Evolutionary conservation across 2,329 filamentous ascomycete species (phyloP), one percentile per base, ranked within the genome.

Genomic region (Xylariaceae sp.): DNA sequence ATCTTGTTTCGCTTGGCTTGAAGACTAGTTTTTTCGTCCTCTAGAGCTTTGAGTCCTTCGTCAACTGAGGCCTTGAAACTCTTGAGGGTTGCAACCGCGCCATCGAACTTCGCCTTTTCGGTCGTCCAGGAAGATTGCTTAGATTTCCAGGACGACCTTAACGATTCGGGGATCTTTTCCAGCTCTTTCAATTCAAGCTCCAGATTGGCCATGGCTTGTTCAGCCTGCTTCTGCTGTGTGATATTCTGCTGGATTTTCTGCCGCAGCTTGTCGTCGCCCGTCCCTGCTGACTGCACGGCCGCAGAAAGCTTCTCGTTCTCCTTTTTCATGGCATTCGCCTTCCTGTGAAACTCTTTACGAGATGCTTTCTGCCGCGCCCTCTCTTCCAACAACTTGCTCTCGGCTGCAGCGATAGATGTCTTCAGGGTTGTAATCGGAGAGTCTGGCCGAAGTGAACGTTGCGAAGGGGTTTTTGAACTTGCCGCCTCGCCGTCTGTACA

Each of bases 401-500:
- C 86, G 47, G 86, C 83, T 8, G 85, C 82, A 46, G 82, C 82
- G 62, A 91, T 89, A 1, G 88, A 90, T 32, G 87, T 88, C 68
- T 83, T 85, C 40, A 92, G 77, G 1, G 88, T 91, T 7, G 87
- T 89, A 7, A 83, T 84, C 2, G 88, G 88, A 9, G 88, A 91
- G 59, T 88, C 86, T 30, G 88, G 87, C 47, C 86, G 83, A 35
- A 87, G 78, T 19, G 81, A 80, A 55, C 83, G 80, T 65, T 85
- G 83, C 30, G 72, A 72, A 51, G 72, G 72, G 12, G 77, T 66
- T 47, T 68, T 66, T 29, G 62, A 63, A 53, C 61, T 66, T 56
- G 69, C 68, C 31, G 67, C 58, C 26, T 71, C 62, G 27, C 70
- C 66, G 55, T 76, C 73, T 30, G 71, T 66, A 42, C 70, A 73